Conservation (phyloP, 2,329 filamentous ascomycete genomes). For the Penicillium janthinellum region DNA sequence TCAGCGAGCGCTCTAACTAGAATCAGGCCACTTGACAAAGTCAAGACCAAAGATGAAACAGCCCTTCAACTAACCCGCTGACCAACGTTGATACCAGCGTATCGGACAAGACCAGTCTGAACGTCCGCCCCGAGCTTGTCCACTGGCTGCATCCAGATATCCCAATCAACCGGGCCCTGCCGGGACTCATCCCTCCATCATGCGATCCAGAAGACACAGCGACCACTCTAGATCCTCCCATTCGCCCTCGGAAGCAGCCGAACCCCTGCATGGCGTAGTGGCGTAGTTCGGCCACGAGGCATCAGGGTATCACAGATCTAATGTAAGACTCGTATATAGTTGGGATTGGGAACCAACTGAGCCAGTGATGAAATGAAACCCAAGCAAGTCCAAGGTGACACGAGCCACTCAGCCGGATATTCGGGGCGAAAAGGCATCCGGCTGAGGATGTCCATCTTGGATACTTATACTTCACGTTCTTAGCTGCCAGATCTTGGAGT, state of each 20-base stretch:
- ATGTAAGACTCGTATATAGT: not conserved
- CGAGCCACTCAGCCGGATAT: not conserved
- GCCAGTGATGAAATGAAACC: not conserved
- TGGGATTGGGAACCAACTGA: not conserved
- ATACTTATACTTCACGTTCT: not conserved
- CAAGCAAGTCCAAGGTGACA: not conserved
- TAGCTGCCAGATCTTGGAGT: not conserved
- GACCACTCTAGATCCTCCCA: not conserved
- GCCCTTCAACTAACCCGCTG: not conserved
- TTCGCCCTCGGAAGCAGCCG: not conserved
- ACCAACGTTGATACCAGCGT: not conserved
- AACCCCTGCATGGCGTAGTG: not conserved
- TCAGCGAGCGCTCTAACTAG: not conserved
- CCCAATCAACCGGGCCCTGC: not conserved
- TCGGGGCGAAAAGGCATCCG: not conserved
- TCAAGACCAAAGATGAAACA: not conserved
- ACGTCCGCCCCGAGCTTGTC: not conserved
- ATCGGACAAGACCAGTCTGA: not conserved
- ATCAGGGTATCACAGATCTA: slow-evolving; percentile 1
- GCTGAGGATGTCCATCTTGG: not conserved
- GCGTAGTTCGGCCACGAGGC: slow-evolving; percentile 2
- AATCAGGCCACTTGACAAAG: not conserved
- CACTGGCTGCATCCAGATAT: not conserved
- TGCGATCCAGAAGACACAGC: not conserved
- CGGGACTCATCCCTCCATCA: not conserved